Percentiles rank a stretch among this genome's conserved stretches.
Evolutionary conservation across 2,329 filamentous ascomycete species (phyloP).

Genomic region (Hypomyces rosellus): DNA sequence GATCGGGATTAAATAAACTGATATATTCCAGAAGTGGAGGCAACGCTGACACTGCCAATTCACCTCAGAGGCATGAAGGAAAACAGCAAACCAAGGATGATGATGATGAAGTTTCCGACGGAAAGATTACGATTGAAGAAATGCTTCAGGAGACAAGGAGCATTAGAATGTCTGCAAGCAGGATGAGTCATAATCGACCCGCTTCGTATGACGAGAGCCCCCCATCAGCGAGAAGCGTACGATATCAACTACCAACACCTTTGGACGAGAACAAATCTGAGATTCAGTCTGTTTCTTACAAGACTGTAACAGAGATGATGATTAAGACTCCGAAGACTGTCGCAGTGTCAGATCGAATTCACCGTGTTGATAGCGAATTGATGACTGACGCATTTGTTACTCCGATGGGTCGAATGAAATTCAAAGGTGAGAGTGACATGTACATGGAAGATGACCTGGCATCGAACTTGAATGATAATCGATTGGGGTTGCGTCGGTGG

Average conservation of each 20-base stretch:
- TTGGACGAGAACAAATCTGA: no score
- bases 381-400: slow-evolving; percentile 18
- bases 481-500: slow-evolving; percentile 1
- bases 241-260: no score
- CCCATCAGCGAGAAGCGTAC: no score
- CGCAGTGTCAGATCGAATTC: background rate
- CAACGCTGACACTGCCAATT: background rate
- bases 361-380: slow-evolving; percentile 12
- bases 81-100: background rate
- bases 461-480: background rate
- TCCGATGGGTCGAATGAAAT: slow-evolving; percentile 17
- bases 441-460: background rate
- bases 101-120: background rate
- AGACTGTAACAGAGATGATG: background rate
- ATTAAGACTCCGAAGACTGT: background rate
- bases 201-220: no score
- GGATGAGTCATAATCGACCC: no score
- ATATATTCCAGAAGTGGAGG: background rate
- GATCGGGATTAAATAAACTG: slow-evolving; percentile 13
- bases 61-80: background rate
- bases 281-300: background rate
- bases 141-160: background rate
- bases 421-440: background rate
- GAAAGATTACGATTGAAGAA: background rate
- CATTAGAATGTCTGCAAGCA: no score